Evolutionary conservation across 2,329 filamentous ascomycete species (phyloP).

Genomic region (Tolypocladium inflatum): DNA sequence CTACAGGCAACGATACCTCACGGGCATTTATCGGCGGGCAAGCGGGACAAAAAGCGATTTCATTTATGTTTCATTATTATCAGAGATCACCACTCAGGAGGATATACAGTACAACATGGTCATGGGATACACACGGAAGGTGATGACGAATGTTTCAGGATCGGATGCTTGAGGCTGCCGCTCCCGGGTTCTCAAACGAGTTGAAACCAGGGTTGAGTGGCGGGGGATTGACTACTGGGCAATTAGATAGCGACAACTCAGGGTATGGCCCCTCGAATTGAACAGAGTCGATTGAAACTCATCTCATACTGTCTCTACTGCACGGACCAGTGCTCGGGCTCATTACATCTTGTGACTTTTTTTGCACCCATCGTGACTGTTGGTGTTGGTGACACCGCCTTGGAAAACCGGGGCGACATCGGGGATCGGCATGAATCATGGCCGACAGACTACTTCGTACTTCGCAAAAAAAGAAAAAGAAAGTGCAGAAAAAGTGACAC

Average conservation of each 20-base stretch:
- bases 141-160: neutral
- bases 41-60: conserved; percentile 8
- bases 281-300: conserved; percentile 3
- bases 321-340: neutral
- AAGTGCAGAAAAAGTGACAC: neutral
- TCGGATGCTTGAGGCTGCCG: neutral
- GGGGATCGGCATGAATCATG: conserved; percentile 4
- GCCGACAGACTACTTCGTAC: neutral
- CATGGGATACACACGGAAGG: neutral
- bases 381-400: neutral
- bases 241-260: neutral
- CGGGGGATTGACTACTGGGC: neutral
- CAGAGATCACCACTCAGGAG: conserved; percentile 6
- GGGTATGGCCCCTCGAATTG: neutral
- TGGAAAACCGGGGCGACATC: conserved; percentile 1
- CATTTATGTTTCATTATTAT: conserved; percentile 1
- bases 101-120: conserved; percentile 2
- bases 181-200: neutral
- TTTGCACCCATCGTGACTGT: neutral
- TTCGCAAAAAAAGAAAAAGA: neutral
- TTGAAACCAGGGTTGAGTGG: conserved; percentile 1
- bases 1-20: conserved; percentile 17
- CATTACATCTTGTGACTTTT: neutral
- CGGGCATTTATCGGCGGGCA: conserved; percentile 9
- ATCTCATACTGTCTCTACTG: neutral